These are phyloP conservation scores for Candida yuanshanica DNA, from an alignment of 805 yeast species.

Conservation along the genomic window DNA sequence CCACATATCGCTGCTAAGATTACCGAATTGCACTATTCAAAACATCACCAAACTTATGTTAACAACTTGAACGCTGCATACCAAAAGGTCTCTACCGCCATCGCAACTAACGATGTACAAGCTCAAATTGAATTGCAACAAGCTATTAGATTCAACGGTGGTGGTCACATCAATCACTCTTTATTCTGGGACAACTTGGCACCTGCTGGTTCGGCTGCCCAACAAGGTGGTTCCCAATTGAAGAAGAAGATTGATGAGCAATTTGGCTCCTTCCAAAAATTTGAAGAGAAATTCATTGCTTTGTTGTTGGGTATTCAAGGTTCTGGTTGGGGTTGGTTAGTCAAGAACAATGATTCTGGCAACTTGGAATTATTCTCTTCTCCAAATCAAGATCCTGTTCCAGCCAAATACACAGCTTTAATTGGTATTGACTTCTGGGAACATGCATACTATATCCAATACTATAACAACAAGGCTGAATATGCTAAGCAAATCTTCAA, in stretches of 20 bases:
- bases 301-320: conserved; percentile 46
- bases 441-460: conserved; percentile 48
- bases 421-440: conserved; percentile 52
- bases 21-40: conserved; percentile 42
- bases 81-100: conserved; percentile 32
- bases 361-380: conserved; percentile 39
- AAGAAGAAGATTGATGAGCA: conserved; percentile 34
- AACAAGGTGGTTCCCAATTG: conserved; percentile 36
- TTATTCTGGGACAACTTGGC: conserved; percentile 46
- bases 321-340: conserved; percentile 49
- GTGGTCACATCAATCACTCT: conserved; percentile 46
- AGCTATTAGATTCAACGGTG: conserved; percentile 44
- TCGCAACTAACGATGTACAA: conserved; percentile 34
- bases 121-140: conserved; percentile 38
- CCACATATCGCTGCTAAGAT: conserved; percentile 42
- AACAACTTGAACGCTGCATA: conserved; percentile 41
- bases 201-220: conserved; percentile 23
- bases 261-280: conserved; percentile 40
- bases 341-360: conserved; percentile 37
- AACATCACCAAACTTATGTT: conserved; percentile 47
- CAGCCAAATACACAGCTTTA: conserved; percentile 35
- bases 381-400: conserved; percentile 43
- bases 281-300: conserved; percentile 35
- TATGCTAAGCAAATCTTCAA: conserved; percentile 47
- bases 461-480: conserved; percentile 45